phyloP scores from a whole-genome alignment of 768 basidiomycete species.

The Tephrocybe rancida region DNA sequence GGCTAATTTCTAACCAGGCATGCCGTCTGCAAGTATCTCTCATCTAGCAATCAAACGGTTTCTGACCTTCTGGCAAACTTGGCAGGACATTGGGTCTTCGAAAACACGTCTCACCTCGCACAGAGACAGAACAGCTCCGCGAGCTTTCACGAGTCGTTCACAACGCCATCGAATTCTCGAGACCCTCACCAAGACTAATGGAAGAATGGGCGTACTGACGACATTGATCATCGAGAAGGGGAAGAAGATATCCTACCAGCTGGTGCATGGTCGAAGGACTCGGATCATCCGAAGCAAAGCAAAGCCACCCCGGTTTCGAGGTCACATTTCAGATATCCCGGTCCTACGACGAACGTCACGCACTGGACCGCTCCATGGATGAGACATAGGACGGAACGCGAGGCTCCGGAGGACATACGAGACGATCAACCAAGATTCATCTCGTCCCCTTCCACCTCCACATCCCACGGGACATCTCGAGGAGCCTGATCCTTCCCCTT shows the following conservation, averaged over 20 bases:
- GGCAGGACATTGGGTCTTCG: slow-evolving; percentile 22
- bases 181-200: background rate
- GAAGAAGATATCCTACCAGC: too few relatives aligned
- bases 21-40: slow-evolving; percentile 24
- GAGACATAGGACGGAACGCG: too few relatives aligned
- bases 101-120: slow-evolving; percentile 15
- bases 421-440: slow-evolving; percentile 29
- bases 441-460: slow-evolving; percentile 21
- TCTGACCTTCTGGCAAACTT: background rate
- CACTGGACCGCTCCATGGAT: too few relatives aligned
- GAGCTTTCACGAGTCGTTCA: slow-evolving; percentile 23
- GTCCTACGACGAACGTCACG: too few relatives aligned
- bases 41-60: background rate
- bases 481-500: slow-evolving; percentile 29
- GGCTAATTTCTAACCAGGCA: slow-evolving; percentile 16
- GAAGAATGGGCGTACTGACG: background rate
- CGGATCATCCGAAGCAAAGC: too few relatives aligned
- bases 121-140: slow-evolving; percentile 14
- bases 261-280: too few relatives aligned
- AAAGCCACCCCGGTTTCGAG: too few relatives aligned
- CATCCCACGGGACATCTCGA: slow-evolving; percentile 18
- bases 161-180: slow-evolving; percentile 10
- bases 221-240: background rate
- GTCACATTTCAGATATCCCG: too few relatives aligned
- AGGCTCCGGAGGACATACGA: too few relatives aligned